Conservation (phyloP, 139 green algal species). For the Haematococcus lacustris region DNA sequence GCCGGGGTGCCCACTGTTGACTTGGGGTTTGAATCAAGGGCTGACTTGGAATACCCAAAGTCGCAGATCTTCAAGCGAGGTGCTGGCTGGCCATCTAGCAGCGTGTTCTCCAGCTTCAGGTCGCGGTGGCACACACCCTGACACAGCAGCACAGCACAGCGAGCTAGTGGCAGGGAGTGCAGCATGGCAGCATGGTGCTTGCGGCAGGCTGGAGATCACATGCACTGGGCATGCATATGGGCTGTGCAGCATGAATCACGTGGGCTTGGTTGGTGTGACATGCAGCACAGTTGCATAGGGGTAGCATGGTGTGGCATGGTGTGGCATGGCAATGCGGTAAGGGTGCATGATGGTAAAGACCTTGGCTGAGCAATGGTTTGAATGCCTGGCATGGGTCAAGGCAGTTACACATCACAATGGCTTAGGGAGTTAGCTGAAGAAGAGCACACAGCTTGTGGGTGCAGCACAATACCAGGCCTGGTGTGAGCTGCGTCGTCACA, state of each 20-base stretch:
- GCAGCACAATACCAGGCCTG: background rate
- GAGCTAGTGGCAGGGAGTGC: background rate
- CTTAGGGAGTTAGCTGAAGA: background rate
- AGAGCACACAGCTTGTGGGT: no score
- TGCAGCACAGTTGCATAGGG: no score
- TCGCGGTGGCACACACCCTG: conserved; percentile 94
- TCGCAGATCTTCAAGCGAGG: conserved; percentile 95
- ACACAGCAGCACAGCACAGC: background rate
- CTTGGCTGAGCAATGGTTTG: no score
- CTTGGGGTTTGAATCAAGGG: conserved; percentile 92
- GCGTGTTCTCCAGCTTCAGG: conserved; percentile 97
- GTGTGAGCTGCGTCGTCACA: no score
- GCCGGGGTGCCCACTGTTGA: conserved; percentile 98
- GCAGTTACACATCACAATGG: background rate
- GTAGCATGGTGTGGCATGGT: no score
- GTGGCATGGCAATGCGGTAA: no score
- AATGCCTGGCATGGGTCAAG: no score
- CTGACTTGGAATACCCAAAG: conserved; percentile 87
- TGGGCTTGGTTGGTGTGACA: background rate
- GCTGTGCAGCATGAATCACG: background rate
- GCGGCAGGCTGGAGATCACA: background rate
- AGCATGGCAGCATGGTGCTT: background rate
- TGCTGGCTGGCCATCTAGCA: conserved; percentile 81
- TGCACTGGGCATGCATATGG: background rate
- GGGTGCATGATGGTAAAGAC: no score